Evolutionary conservation across 805 yeast species (phyloP).

Genomic region (Hanseniaspora vineae): DNA sequence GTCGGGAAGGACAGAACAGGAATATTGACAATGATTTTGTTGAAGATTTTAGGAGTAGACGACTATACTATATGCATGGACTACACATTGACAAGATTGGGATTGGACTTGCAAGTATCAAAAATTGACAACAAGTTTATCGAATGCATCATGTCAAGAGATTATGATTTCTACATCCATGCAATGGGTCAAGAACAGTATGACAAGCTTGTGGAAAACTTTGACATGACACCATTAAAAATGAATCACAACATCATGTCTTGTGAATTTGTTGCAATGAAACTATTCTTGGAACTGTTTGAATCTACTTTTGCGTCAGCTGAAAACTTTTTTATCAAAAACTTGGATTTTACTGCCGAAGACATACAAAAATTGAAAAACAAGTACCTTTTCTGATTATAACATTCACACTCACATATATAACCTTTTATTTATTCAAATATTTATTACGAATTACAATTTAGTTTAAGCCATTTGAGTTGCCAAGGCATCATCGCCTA

Average conservation of each 20-base stretch:
- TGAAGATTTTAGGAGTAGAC: constrained; percentile 54
- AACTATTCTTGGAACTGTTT: constrained; percentile 43
- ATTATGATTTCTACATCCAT: constrained; percentile 23
- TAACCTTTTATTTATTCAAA: not conserved
- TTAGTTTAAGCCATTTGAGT: too few species aligned
- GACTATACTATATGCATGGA: constrained; percentile 54
- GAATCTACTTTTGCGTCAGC: constrained; percentile 41
- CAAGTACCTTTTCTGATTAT: constrained; percentile 12
- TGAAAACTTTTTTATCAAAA: constrained; percentile 30
- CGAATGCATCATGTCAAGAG: constrained; percentile 23
- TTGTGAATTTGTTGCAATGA: constrained; percentile 59
- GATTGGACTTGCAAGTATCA: constrained; percentile 37
- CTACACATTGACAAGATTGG: constrained; percentile 61
- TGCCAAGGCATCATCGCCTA: too few species aligned
- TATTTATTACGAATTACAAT: not conserved
- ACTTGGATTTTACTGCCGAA: constrained; percentile 31
- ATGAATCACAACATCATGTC: constrained; percentile 51
- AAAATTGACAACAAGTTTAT: constrained; percentile 5
- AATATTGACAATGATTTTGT: constrained; percentile 51
- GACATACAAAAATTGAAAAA: constrained; percentile 30
- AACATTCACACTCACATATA: not conserved
- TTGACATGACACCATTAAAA: constrained; percentile 23
- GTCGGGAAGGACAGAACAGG: constrained; percentile 89
- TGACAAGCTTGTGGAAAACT: constrained; percentile 18
- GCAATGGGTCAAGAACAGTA: constrained; percentile 13